These are phyloP conservation scores for Phylloporus arenicola DNA, from an alignment of 768 basidiomycete genomes.

Conservation along the genomic window DNA sequence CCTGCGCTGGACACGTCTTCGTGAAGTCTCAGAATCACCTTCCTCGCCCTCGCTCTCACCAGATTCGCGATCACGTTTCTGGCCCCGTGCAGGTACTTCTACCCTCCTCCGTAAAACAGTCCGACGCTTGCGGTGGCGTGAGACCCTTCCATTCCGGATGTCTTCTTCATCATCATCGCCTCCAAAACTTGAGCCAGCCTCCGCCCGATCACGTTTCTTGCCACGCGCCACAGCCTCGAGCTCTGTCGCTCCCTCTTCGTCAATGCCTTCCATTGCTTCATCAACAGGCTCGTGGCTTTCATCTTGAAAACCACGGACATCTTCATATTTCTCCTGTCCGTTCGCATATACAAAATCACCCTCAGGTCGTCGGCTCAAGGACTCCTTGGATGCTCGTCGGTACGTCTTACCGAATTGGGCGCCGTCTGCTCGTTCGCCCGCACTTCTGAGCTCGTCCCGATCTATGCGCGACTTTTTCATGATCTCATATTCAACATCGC, in stretches of 20 bases:
- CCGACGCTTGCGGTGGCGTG: constrained; percentile 52
- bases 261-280: constrained; percentile 34
- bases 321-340: constrained; percentile 40
- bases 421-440: constrained; percentile 43
- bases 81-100: constrained; percentile 45
- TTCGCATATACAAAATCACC: constrained; percentile 34
- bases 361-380: constrained; percentile 40
- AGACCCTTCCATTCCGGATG: constrained; percentile 37
- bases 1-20: constrained; percentile 3
- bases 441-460: constrained; percentile 43
- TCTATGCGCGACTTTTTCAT: constrained; percentile 53
- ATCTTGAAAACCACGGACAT: constrained; percentile 41
- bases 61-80: constrained; percentile 63
- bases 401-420: constrained; percentile 23
- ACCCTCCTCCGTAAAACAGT: constrained; percentile 51
- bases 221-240: constrained; percentile 39
- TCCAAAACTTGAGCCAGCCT: constrained; percentile 67
- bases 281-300: constrained; percentile 38
- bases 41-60: constrained; percentile 31
- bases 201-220: constrained; percentile 72
- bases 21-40: constrained; percentile 9
- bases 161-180: constrained; percentile 46
- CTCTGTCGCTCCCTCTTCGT: constrained; percentile 40
- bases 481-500: constrained; percentile 37
- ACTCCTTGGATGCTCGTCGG: constrained; percentile 48